A percentile compares a stretch with the other conserved stretches of the same genome.
These are phyloP conservation scores for Scutellaria barbata DNA, from an alignment of 257 asterid species.

Conservation along the genomic window DNA sequence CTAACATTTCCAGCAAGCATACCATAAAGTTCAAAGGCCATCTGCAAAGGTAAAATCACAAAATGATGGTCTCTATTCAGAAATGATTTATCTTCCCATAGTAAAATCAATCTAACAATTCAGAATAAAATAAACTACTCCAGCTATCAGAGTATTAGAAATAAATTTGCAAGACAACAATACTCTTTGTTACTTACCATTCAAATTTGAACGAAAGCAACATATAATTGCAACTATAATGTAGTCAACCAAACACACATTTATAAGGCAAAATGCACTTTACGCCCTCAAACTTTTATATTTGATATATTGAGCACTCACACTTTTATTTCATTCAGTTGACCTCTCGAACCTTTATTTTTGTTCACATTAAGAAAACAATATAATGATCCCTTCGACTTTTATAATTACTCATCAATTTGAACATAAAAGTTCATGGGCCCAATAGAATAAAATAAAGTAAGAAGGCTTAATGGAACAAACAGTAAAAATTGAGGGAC, in stretches of 20 bases:
- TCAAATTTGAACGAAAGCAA: constrained; percentile 7
- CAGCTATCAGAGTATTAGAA: not conserved
- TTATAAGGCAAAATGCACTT: not conserved
- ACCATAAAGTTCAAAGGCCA: constrained; percentile 98
- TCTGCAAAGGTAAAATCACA: constrained; percentile 48
- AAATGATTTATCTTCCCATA: constrained; percentile 8
- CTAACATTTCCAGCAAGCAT: constrained; percentile 99
- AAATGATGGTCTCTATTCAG: constrained; percentile 18
- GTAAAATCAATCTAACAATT: constrained; percentile 16
- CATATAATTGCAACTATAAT: constrained; percentile 4
- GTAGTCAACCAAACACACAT: not conserved
- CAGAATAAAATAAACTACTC: not conserved
- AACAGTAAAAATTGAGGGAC: too few relatives aligned
- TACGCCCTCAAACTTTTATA: too few relatives aligned
- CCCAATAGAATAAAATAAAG: too few relatives aligned
- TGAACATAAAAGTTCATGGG: too few relatives aligned
- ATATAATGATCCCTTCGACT: too few relatives aligned
- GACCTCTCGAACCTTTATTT: too few relatives aligned
- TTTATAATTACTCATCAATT: too few relatives aligned
- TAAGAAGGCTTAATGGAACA: too few relatives aligned
- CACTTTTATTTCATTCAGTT: too few relatives aligned
- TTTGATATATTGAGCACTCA: too few relatives aligned
- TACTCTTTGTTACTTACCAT: not conserved
- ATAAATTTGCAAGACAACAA: not conserved
- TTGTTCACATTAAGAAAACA: too few relatives aligned